Evolutionary conservation across 345 rosid genomes (phyloP).

Genomic region (Combretum micranthum): DNA sequence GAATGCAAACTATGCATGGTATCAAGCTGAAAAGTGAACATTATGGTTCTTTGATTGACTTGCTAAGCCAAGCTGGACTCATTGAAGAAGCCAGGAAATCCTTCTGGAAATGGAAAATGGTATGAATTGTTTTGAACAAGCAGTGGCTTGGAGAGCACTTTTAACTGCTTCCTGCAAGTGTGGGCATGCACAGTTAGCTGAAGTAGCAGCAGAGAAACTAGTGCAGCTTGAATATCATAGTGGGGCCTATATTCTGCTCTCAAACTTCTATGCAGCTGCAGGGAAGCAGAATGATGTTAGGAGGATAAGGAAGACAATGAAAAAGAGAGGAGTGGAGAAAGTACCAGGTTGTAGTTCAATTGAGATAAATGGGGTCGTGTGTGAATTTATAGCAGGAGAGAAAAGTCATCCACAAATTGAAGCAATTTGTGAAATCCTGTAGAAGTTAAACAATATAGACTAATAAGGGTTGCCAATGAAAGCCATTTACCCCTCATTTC

Average conservation of each 20-base stretch:
- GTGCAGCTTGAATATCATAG: conserved; percentile 13
- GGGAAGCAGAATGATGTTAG: conserved; percentile 12
- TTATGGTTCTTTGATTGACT: conserved; percentile 16
- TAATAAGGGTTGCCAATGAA: no score
- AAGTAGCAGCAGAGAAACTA: conserved; percentile 15
- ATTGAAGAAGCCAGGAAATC: conserved; percentile 16
- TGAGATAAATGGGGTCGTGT: conserved; percentile 9
- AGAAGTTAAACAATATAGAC: conserved; percentile 4
- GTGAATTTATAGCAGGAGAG: conserved; percentile 19
- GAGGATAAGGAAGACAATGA: conserved; percentile 15
- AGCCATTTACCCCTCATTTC: no score
- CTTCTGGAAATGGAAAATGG: neutral
- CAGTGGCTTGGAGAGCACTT: conserved; percentile 18
- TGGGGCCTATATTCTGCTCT: conserved; percentile 16
- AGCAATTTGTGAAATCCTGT: conserved; percentile 5
- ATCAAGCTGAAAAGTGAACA: conserved; percentile 14
- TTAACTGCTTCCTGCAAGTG: conserved; percentile 14
- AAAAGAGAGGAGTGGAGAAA: conserved; percentile 11
- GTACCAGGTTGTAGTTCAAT: conserved; percentile 19
- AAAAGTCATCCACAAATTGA: conserved; percentile 14
- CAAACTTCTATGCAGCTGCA: conserved; percentile 12
- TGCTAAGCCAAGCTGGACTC: conserved; percentile 11
- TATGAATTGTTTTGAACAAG: neutral
- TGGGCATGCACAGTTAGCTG: conserved; percentile 12
- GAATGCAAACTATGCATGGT: conserved; percentile 6